phyloP scores from a whole-genome alignment of 169 alveolate species.

The Eimeria zaria region DNA sequence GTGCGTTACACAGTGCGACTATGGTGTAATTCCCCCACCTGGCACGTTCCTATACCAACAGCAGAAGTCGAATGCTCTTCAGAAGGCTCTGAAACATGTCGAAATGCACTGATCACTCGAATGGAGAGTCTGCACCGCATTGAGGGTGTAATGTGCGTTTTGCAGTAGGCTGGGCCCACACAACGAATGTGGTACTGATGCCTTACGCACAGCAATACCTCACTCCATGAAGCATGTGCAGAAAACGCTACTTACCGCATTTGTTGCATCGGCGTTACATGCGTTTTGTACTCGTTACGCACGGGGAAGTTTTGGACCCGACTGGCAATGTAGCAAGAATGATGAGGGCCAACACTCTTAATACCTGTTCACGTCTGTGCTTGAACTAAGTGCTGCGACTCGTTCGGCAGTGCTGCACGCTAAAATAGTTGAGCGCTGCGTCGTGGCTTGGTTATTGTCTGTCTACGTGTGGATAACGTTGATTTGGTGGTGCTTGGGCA shows the following conservation, averaged over 20 bases:
- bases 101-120: not conserved
- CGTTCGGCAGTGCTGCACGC: not conserved
- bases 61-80: too few relatives aligned
- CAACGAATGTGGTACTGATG: not conserved
- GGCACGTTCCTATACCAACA: not conserved
- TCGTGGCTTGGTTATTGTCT: too few relatives aligned
- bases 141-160: not conserved
- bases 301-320: not conserved
- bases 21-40: not conserved
- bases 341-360: too few relatives aligned
- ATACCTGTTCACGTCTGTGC: not conserved
- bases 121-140: not conserved
- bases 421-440: too few relatives aligned
- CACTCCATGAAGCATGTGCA: not conserved
- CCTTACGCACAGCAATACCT: not conserved
- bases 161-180: not conserved
- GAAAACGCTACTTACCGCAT: too few relatives aligned
- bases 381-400: not conserved
- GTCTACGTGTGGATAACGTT: too few relatives aligned
- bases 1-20: not conserved
- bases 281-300: not conserved
- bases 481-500: too few relatives aligned
- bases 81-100: too few relatives aligned
- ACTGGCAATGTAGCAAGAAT: not conserved
- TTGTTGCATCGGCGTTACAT: too few relatives aligned